These are phyloP conservation scores for Symbiotaphrina buchneri DNA, from an alignment of 495 filamentous ascomycete genomes.

Conservation along the genomic window DNA sequence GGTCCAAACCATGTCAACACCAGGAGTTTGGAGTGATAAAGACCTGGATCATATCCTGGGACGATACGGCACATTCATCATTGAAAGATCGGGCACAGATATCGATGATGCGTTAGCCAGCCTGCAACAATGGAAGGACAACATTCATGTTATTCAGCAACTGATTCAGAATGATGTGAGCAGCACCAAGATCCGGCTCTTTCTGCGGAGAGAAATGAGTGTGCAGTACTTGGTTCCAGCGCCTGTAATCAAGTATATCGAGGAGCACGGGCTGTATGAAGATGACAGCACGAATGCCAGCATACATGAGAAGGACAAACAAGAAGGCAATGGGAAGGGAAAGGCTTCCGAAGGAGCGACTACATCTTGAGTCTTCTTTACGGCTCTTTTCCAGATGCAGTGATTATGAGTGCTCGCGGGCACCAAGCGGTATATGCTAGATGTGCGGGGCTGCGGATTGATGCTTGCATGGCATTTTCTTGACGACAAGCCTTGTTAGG, in stretches of 20 bases:
- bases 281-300: constrained; percentile 40
- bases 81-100: constrained; percentile 78
- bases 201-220: constrained; percentile 62
- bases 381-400: no score
- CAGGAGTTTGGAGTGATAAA: constrained; percentile 54
- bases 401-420: no score
- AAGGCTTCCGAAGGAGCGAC: no score
- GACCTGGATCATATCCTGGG: constrained; percentile 81
- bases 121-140: constrained; percentile 48
- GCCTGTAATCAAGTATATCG: constrained; percentile 57
- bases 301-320: no score
- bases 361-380: no score
- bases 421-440: no score
- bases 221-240: constrained; percentile 41
- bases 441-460: no score
- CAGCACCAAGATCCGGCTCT: constrained; percentile 22
- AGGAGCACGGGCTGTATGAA: constrained; percentile 47
- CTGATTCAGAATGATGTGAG: constrained; percentile 77
- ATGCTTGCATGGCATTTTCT: no score
- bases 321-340: no score
- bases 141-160: constrained; percentile 75
- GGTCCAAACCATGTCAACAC: constrained; percentile 65
- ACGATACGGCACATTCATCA: constrained; percentile 67
- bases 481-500: no score
- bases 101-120: constrained; percentile 61